Base-by-base conservation (phyloP, 2,329 filamentous ascomycete genomes). In the Ophiostoma sp. region DNA sequence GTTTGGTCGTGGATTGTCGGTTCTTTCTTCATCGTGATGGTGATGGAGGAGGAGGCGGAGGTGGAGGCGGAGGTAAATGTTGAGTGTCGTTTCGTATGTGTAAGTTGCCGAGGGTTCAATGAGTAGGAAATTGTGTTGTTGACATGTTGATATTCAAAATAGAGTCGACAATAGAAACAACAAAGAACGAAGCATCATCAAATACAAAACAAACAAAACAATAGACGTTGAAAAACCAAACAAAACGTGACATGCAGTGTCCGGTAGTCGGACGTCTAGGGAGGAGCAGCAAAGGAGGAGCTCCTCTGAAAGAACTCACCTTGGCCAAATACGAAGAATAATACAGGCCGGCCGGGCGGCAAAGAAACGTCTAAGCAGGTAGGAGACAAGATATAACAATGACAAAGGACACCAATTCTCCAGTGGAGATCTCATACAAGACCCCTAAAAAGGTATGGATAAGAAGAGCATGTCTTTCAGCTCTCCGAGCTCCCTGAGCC, bases 1-100 rank as follows among this genome's bases (percentile, higher is more conserved):
- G 85, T 88, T 78, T 90, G 88, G 76, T 75, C 73, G 66, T 57
- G 55, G 25, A 57, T 57, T 31, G 55, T 63, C 17, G 57, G 57
- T 39, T 63, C 57, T 57, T 57, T 57, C 57, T 63, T 63, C 57
- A 63, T 63, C 4, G 57, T 39, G 57, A 17, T 2, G 31, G 33
- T 39, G 25, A 25, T 15, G 22, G 22, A 31, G 9, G 2, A 39
- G 31, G 17, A 3, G 17, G 48, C 7, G 15, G 28, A 9, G 39
- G 57, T 59, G 25, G 25, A 11, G 55, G 55, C 15, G 55, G 9
- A 12, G 48, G n/a, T n/a, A n/a, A n/a, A n/a, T 50, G 48, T 52
- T 19, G 50, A 52, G 22, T n/a, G 15, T 52, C 7, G 48, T 52
- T 15, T n/a, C 17, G 52, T 57, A 8, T n/a, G 52, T 57, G 6